phyloP scores from a whole-genome alignment of 1,284 basidiomycete species.

The Apiotrichum sp. region DNA sequence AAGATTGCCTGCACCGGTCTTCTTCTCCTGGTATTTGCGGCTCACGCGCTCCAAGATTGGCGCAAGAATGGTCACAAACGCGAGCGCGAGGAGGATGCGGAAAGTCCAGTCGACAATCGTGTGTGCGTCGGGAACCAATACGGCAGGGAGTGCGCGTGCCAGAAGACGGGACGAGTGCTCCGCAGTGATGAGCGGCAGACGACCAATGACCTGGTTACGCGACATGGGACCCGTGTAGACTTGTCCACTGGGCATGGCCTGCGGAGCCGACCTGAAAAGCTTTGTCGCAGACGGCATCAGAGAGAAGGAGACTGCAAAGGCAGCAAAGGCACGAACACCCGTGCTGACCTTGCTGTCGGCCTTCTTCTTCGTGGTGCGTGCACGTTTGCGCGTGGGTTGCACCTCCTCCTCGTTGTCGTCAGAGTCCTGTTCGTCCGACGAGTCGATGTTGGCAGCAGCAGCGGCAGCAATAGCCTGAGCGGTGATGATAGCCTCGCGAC shows the following conservation, averaged over 20 bases:
- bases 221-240: slow-evolving; percentile 9
- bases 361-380: slow-evolving; percentile 21
- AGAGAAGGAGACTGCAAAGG: slow-evolving; percentile 41
- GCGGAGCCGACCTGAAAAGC: slow-evolving; percentile 14
- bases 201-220: slow-evolving; percentile 28
- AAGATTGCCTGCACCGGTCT: slow-evolving; percentile 17
- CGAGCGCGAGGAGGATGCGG: slow-evolving; percentile 30
- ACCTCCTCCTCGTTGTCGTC: slow-evolving; percentile 31
- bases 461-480: slow-evolving; percentile 20
- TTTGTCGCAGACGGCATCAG: slow-evolving; percentile 36
- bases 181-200: slow-evolving; percentile 38
- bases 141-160: slow-evolving; percentile 23
- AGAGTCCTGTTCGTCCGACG: slow-evolving; percentile 20
- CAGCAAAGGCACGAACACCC: slow-evolving; percentile 36
- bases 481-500: slow-evolving; percentile 25
- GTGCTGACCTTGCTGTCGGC: slow-evolving; percentile 11
- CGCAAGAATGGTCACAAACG: slow-evolving; percentile 26
- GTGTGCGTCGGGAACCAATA: slow-evolving; percentile 24
- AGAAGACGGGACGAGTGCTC: slow-evolving; percentile 39
- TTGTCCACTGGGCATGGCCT: background rate
- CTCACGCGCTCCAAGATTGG: slow-evolving; percentile 20
- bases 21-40: slow-evolving; percentile 15
- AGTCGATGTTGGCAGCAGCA: slow-evolving; percentile 20
- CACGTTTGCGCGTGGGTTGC: slow-evolving; percentile 21
- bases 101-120: slow-evolving; percentile 39